A percentile compares a stretch with the other conserved stretches of the same genome.
These are phyloP conservation scores for Fusarium multiceps DNA, from an alignment of 2,329 filamentous ascomycete species.

Conservation along the genomic window DNA sequence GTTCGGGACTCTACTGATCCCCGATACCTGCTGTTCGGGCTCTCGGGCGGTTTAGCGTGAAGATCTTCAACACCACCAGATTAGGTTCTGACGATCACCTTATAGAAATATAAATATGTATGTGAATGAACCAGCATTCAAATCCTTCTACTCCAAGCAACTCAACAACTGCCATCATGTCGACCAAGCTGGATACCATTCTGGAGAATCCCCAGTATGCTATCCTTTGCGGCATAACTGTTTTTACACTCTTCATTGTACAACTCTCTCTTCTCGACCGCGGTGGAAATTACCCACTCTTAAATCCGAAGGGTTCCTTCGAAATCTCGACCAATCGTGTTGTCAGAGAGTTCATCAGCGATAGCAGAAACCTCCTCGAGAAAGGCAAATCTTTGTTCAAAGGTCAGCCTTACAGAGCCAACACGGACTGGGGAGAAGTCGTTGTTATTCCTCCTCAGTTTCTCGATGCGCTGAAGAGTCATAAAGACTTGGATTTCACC, in stretches of 20 bases:
- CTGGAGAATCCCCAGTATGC: slow-evolving; percentile 6
- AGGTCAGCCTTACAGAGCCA: neutral
- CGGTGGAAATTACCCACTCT: neutral
- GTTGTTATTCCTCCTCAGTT: slow-evolving; percentile 1
- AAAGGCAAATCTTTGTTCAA: neutral
- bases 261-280: neutral
- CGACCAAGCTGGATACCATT: neutral
- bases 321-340: neutral
- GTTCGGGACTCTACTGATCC: neutral
- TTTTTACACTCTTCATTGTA: neutral
- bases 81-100: neutral
- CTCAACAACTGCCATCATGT: neutral
- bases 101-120: neutral
- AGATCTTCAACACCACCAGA: neutral
- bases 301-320: slow-evolving; percentile 1
- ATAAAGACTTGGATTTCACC: neutral
- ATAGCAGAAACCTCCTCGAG: neutral
- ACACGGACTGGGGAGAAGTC: slow-evolving; percentile 6
- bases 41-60: neutral
- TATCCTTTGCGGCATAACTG: neutral
- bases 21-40: neutral
- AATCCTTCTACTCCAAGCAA: neutral
- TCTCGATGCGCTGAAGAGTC: neutral
- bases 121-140: neutral
- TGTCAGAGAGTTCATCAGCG: neutral